Evolutionary conservation across 2,329 filamentous ascomycete genomes (phyloP).

Genomic region (Ceratocystis ficicola): DNA sequence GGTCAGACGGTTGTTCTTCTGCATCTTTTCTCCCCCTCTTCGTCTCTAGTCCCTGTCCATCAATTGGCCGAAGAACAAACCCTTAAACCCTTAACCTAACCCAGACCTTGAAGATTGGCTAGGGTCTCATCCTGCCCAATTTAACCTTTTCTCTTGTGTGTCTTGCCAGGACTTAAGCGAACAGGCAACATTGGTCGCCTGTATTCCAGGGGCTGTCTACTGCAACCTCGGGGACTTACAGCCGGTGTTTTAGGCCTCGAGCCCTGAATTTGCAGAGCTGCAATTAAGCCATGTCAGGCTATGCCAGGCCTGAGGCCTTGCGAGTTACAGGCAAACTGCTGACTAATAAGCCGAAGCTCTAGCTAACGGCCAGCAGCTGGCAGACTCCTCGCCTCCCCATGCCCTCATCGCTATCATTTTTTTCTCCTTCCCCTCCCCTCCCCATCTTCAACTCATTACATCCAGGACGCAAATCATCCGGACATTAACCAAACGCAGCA

Average conservation of each 20-base stretch:
- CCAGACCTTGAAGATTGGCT: neutral
- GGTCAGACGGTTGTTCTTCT: neutral
- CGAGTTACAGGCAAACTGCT: neutral
- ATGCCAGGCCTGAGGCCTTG: neutral
- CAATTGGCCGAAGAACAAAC: too few species aligned
- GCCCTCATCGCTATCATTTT: neutral
- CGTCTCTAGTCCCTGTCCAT: neutral
- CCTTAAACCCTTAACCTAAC: neutral
- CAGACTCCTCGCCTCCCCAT: neutral
- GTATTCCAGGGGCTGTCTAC: neutral
- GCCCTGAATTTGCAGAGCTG: neutral
- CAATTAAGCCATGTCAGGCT: neutral
- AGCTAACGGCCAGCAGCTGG: neutral
- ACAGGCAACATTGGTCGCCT: neutral
- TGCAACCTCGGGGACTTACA: neutral
- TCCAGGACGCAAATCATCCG: slow-evolving; percentile 8
- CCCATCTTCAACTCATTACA: neutral
- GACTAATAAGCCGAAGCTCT: neutral
- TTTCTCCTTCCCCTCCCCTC: neutral
- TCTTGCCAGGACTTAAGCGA: neutral
- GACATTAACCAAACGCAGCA: slow-evolving; percentile 2
- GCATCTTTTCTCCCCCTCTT: neutral
- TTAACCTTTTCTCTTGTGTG: neutral
- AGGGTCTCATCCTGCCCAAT: neutral
- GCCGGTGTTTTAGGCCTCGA: neutral